Evolutionary conservation across 371 early-diverging fungal species (phyloP), one percentile per base, ranked within the genome.

Genomic region (Zopfochytrium polystomum): DNA sequence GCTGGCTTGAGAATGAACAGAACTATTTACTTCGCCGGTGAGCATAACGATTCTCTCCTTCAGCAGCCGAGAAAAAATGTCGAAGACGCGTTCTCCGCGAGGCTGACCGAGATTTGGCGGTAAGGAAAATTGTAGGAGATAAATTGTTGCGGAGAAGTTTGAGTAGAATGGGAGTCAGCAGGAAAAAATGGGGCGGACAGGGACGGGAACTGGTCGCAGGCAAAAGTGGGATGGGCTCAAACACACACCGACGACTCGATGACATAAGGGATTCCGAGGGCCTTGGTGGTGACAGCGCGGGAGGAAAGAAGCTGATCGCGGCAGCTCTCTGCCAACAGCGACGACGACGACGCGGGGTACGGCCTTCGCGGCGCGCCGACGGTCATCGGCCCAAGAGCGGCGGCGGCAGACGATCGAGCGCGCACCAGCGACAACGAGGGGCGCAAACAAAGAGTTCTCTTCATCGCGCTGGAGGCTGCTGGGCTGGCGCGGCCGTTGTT

Each of bases 11-110:
- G 42, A 54, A 7, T 25, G 11, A 23, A 48, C 11, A 48, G 49
- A 13, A 59, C 23, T 34, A 38, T 57, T 6, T n/a, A 44, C 90
- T 26, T 86, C 85, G 1, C 95, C 95, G 74, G 91, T 91, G 29
- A 98, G 81, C 73, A 93, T 92, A 27, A 98, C 82, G 59, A 98
- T 98, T 43, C 97, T 86, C 60, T 98, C 98, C 69, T 94, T 95
- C 62, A 98, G 78, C 47, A 98, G 77, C 7, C 98, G 86, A 38
- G 98, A 98, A 72, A 90, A 98, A 52, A 96, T 98, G 66, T 96
- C 97, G 68, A 89, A 98, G 25, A 72, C 72, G 2, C 78, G 71
- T 50, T 82, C 82, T 1, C 79, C 79, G 15, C 73, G 62, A 1
- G 76, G 71, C 78, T 73, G 66, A 11, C 20, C 9, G 38, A 22